Evolutionary conservation across 1,284 basidiomycete species (phyloP), one percentile per base, ranked within the genome.

Genomic region (Ustilago trichophora): DNA sequence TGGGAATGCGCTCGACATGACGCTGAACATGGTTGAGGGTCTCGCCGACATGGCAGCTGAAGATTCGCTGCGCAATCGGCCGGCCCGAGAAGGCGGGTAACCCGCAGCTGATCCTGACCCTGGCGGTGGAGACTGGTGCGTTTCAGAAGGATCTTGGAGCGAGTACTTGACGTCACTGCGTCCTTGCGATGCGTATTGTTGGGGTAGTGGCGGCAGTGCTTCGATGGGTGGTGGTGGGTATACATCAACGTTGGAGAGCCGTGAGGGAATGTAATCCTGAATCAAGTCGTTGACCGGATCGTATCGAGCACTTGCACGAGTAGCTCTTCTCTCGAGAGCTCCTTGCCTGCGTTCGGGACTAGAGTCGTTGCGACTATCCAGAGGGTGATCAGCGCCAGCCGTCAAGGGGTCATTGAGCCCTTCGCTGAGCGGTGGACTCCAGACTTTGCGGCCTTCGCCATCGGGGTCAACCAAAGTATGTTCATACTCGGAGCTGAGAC

Each of bases 241-340:
- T 7, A 62, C 25, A 31, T 68, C 65, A 12, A 45, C 56, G 6
- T 55, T 52, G 32, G 58, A 50, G 1, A 29, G 37, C 15, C 46
- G 38, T 9, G 56, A 49, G 2, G 63, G 53, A 13, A 67, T 53
- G 53, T 75, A 75, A 34, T 69, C 69, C 18, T 66, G 45, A 25
- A 75, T 55, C n/a, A 75, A 29, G 24, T 75, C 73, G 36, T 58
- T 59, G 42, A 73, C 67, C 13, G 71, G 67, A 13, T 70, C 70
- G 46, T 73, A 75, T 6, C 59, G 58, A 19, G 62, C 59, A 44
- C 66, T 75, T 31, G 24, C 24, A 3, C 56, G 51, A 2, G 67
- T 70, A 4, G 49, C 56, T 25, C 67, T 54, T 18, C 66, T 46
- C 12, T 69, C 50, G 8, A 64, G 27, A 7, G n/a, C 21, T 7